Evolutionary conservation across 1,284 basidiomycete species (phyloP).

Genomic region (Trametes sp.): DNA sequence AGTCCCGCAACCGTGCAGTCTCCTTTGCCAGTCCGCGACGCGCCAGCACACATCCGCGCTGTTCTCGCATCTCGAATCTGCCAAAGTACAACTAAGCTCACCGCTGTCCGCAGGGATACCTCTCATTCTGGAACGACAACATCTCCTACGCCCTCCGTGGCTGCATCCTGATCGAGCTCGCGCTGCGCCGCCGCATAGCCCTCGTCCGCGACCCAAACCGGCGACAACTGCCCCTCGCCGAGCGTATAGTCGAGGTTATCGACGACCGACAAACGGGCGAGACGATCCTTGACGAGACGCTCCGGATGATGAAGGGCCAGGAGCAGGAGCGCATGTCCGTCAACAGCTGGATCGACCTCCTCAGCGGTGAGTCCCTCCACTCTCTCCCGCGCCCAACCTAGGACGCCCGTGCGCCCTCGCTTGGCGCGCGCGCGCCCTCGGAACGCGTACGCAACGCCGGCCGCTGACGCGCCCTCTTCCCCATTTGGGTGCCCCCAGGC

Average conservation of each 20-base stretch:
- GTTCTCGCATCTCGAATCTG: neutral
- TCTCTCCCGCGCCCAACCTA: neutral
- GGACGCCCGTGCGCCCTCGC: neutral
- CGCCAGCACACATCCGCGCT: neutral
- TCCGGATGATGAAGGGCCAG: constrained; percentile 90
- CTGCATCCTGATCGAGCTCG: constrained; percentile 94
- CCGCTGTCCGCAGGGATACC: constrained; percentile 72
- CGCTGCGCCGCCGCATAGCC: constrained; percentile 88
- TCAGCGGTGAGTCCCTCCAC: constrained; percentile 77
- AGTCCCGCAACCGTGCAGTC: neutral
- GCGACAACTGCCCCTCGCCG: constrained; percentile 77
- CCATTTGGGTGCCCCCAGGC: constrained; percentile 56
- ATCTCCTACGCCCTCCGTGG: constrained; percentile 96
- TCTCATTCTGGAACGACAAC: constrained; percentile 98
- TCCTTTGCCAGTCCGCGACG: neutral
- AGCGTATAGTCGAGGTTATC: constrained; percentile 90
- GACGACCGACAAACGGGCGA: constrained; percentile 93
- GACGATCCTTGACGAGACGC: constrained; percentile 94
- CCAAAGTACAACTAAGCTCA: neutral
- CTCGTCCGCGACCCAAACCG: constrained; percentile 87
- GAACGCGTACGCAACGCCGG: constrained; percentile 21
- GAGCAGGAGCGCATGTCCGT: constrained; percentile 84
- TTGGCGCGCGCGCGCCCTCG: neutral
- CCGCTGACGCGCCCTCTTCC: constrained; percentile 19
- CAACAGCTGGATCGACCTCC: constrained; percentile 92